Evolutionary conservation across 495 filamentous ascomycete species (phyloP), one percentile per base, ranked within the genome.

Genomic region (Podospora didyma): DNA sequence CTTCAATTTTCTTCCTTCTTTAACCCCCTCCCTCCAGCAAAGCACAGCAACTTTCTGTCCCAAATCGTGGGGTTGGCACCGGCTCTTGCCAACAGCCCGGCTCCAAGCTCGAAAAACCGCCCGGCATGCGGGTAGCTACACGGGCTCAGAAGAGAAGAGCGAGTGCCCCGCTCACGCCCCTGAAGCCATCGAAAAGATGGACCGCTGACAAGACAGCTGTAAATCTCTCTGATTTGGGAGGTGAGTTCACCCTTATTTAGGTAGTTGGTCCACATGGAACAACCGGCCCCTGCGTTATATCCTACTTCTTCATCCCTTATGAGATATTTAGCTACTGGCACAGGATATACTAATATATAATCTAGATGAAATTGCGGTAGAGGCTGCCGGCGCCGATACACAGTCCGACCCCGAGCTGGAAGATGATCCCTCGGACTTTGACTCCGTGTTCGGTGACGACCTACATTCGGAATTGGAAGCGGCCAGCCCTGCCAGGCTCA

Each of bases 81-180:
- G 44, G 44, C 44, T 46, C n/a, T 19, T 46, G 21, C 44, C 44
- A 46, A 19, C 19, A 46, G 44, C 21, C n/a, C 44, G 44, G 44
- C n/a, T 46, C 44, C 19, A 46, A 46, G 44, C 44, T 46, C 44
- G 44, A n/a, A 46, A 46, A 46, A 46, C 44, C 44, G 44, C 21
- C 1, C n/a, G 21, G 44, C 44, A 46, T 46, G 44, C 44, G 16
- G 44, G 44, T 19, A 46, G 44, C 44, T 46, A 46, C 19, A 46
- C 44, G 3, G 44, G 44, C 44, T 19, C 44, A 46, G 44, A 46
- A 46, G 44, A 46, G 44, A 46, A 46, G 44, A 46, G 44, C n/a
- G 21, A 46, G 44, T 46, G n/a, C 44, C 44, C 44, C 19, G 44
- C 44, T 46, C 19, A 46, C 44, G 44, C 44, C 44, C 44, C 21